Percentiles rank a stretch among this genome's conserved stretches.
These are phyloP conservation scores for Beauveria medogensis DNA, from an alignment of 2,329 filamentous ascomycete genomes.

Conservation along the genomic window DNA sequence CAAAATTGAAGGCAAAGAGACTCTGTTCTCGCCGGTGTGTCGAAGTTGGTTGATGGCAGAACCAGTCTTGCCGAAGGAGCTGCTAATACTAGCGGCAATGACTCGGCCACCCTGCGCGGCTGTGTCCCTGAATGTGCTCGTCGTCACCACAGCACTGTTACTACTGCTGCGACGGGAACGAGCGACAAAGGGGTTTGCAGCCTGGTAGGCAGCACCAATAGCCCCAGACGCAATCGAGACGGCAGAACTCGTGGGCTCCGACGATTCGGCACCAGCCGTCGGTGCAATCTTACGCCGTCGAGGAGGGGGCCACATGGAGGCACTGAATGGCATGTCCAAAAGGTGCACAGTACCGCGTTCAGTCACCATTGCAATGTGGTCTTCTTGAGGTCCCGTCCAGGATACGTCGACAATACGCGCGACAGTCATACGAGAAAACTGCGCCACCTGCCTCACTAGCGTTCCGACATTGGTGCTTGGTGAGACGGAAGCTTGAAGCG, in stretches of 20 bases:
- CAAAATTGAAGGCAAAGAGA: conserved; percentile 55
- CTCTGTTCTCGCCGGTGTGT: conserved; percentile 67
- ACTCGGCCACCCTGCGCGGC: conserved; percentile 64
- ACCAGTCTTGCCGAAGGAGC: conserved; percentile 66
- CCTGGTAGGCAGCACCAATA: conserved; percentile 61
- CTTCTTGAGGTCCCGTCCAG: conserved; percentile 75
- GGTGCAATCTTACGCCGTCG: conserved; percentile 39
- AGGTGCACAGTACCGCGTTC: conserved; percentile 94
- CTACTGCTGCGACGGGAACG: conserved; percentile 45
- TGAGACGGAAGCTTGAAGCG: conserved; percentile 41
- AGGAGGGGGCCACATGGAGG: conserved; percentile 80
- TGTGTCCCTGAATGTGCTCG: conserved; percentile 45
- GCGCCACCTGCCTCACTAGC: conserved; percentile 72
- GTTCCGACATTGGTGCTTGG: conserved; percentile 41
- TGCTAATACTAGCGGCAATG: conserved; percentile 65
- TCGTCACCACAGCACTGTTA: conserved; percentile 25
- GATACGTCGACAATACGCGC: conserved; percentile 84
- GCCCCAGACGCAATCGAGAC: conserved; percentile 65
- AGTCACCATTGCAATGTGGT: conserved; percentile 81
- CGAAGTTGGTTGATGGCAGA: conserved; percentile 61
- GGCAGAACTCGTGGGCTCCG: conserved; percentile 45
- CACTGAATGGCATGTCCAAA: conserved; percentile 73
- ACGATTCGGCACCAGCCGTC: conserved; percentile 37
- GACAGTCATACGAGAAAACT: conserved; percentile 86
- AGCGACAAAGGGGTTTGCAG: conserved; percentile 51